phyloP scores from a whole-genome alignment of 352 stramenopile genomes.

The Globisporangium takayamanum region DNA sequence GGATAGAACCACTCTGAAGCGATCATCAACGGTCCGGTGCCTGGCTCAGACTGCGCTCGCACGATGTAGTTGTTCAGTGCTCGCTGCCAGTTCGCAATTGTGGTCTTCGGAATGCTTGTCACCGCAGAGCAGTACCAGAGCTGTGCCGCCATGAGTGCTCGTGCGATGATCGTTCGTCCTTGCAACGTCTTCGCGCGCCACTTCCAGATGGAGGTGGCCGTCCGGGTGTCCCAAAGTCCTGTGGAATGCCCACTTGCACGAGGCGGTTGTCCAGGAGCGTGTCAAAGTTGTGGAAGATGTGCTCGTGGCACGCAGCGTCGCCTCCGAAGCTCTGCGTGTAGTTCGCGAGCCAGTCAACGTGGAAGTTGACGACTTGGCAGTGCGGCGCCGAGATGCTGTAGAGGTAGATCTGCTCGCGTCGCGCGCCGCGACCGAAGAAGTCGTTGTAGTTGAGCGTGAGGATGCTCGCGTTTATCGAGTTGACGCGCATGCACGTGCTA shows the following conservation, averaged over 20 bases:
- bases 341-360: slow-evolving; percentile 23
- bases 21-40: too few species aligned
- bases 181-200: too few species aligned
- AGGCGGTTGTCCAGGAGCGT: slow-evolving; percentile 21
- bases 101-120: too few species aligned
- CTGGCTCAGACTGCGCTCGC: too few species aligned
- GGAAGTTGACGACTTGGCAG: slow-evolving; percentile 35
- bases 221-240: slow-evolving; percentile 34
- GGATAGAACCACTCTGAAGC: too few species aligned
- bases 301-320: slow-evolving; percentile 26
- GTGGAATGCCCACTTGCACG: slow-evolving; percentile 28
- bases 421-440: slow-evolving; percentile 27
- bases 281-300: slow-evolving; percentile 46
- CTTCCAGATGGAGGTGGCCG: too few species aligned
- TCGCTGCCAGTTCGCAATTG: too few species aligned
- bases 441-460: slow-evolving; percentile 32
- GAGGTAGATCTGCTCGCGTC: slow-evolving; percentile 25
- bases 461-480: slow-evolving; percentile 31
- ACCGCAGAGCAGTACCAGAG: too few species aligned
- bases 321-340: slow-evolving; percentile 21
- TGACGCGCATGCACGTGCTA: slow-evolving; percentile 37
- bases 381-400: slow-evolving; percentile 37
- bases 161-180: too few species aligned
- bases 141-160: too few species aligned
- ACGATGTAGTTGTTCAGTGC: too few species aligned